Base-by-base conservation (phyloP, 1,284 basidiomycete species). In the Leccinum angustisporum region DNA sequence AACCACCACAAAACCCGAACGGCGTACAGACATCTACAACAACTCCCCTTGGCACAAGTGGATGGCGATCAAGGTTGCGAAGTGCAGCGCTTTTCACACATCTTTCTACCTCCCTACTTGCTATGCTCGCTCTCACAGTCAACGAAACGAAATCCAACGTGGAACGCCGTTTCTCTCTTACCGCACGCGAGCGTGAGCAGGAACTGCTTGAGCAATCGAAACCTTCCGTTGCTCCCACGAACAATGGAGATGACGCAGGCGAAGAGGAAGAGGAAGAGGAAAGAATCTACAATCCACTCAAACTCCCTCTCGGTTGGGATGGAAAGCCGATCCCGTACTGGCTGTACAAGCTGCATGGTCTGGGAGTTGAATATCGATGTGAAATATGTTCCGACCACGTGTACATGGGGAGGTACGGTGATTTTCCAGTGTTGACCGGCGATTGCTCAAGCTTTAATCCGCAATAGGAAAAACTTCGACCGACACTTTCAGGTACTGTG, bases 311-410 rank as follows among this genome's bases (percentile, higher is more conserved):
- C 3, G 97, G 97, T 1, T 98, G 96, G 96, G 96, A 98, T 73
- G 95, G 95, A 48, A 97, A 97, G 74, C 96, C 97, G 16, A 99
- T 99, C 70, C 97, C 97, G 16, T 98, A 95, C 75, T 99, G 97
- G 97, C 75, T 99, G 63, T 99, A 97, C 81, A 99, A 98, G 77
- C 79, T 99, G 58, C 97, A 99, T 76, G 97, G 97, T 1, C 81
- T 99, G 25, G 96, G 97, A 31, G 96, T 98, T 56, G 95, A 98
- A 76, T 99, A 98, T 77, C 87, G 89, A 62, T 99, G 97, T 73
- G 97, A 99, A 79, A 98, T 99, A 70, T 99, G 97, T 76, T 97
- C 94, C 14, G 94, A 95, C 73, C 91, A 92, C 73, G 91, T 94
- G 11, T 97, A 97, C 75, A 96, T 96, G 90, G 96, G 96, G 67